Conservation (phyloP, 2,329 filamentous ascomycete species). For the Aspergillus flavus region DNA sequence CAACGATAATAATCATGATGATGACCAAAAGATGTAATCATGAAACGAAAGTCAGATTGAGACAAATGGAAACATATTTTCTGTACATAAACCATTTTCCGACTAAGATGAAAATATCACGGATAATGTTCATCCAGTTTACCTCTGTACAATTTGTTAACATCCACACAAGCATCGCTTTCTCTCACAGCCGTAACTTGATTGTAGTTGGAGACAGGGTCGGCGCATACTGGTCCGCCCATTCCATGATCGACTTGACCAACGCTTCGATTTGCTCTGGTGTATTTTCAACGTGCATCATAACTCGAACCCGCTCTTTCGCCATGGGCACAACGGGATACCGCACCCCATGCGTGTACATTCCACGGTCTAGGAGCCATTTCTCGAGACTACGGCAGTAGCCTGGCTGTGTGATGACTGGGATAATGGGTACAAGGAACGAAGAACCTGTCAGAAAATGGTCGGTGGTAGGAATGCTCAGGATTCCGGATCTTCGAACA, state of each 20-base stretch:
- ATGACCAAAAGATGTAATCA: background rate
- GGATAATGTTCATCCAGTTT: background rate
- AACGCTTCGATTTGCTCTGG: conserved; percentile 5
- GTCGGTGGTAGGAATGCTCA: background rate
- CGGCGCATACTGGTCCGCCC: conserved; percentile 4
- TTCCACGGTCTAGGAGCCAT: background rate
- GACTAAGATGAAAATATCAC: background rate
- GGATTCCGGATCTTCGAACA: background rate
- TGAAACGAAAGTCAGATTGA: background rate
- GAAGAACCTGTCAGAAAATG: background rate
- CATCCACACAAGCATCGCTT: background rate
- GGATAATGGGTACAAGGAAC: conserved; percentile 9
- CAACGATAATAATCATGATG: background rate
- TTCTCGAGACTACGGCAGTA: background rate
- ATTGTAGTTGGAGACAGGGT: background rate
- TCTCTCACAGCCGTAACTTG: background rate
- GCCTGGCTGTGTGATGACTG: conserved; percentile 1
- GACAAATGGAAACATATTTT: background rate
- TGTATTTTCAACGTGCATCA: conserved; percentile 13
- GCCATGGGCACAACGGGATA: conserved; percentile 9
- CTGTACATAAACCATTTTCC: background rate
- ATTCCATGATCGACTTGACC: conserved; percentile 6
- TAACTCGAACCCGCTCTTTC: conserved; percentile 9
- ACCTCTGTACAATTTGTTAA: background rate
- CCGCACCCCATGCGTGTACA: conserved; percentile 1